Percentiles rank a stretch among this genome's conserved stretches.
Evolutionary conservation across 2,329 filamentous ascomycete genomes (phyloP).

Genomic region (Xylariaceae sp.): DNA sequence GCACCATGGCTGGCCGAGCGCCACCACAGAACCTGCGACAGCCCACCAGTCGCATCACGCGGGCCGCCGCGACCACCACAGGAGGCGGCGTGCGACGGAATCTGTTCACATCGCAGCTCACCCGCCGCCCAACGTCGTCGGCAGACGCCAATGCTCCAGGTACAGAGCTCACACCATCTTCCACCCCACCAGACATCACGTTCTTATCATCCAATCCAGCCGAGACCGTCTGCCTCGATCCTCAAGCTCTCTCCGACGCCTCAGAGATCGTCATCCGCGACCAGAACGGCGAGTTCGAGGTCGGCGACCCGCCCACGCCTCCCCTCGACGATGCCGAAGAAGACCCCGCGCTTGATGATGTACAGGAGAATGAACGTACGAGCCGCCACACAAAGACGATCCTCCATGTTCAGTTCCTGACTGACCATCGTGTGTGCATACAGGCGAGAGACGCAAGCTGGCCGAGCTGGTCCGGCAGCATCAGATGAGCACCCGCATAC

Average conservation of each 20-base stretch:
- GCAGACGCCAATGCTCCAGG: background rate
- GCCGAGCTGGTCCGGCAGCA: constrained; percentile 62
- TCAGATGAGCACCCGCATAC: constrained; percentile 52
- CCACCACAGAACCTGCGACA: constrained; percentile 22
- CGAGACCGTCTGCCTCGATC: constrained; percentile 50
- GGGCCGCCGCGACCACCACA: constrained; percentile 26
- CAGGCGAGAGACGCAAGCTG: constrained; percentile 59
- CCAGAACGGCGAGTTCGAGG: constrained; percentile 60
- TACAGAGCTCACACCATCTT: background rate
- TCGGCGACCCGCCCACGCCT: constrained; percentile 55
- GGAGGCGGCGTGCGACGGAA: constrained; percentile 46
- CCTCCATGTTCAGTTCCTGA: constrained; percentile 2
- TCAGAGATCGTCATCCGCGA: constrained; percentile 62
- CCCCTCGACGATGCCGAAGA: constrained; percentile 54
- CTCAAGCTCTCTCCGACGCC: constrained; percentile 42
- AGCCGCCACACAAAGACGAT: background rate
- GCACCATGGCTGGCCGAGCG: constrained; percentile 27
- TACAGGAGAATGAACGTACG: constrained; percentile 55
- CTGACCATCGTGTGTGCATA: constrained; percentile 15
- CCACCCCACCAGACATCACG: background rate
- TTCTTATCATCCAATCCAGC: constrained; percentile 37
- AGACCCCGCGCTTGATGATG: constrained; percentile 56
- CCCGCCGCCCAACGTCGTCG: constrained; percentile 49
- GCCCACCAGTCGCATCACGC: constrained; percentile 20
- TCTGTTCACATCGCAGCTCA: constrained; percentile 59